These are phyloP conservation scores for Schwanniomyces occidentalis DNA, from an alignment of 805 yeast species.

Conservation along the genomic window DNA sequence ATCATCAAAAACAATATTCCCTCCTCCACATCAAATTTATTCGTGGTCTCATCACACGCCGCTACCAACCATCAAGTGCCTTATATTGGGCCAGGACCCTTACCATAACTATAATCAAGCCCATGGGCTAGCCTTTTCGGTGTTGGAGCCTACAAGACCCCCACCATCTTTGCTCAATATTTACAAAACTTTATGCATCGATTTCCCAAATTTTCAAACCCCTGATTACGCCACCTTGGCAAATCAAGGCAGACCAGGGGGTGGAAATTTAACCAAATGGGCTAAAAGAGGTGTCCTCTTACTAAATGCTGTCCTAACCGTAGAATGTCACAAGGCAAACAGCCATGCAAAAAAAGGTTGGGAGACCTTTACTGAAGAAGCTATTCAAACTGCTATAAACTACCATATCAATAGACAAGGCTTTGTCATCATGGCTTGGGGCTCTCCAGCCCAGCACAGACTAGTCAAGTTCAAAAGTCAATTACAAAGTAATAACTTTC, in stretches of 20 bases:
- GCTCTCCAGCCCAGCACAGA: constrained; percentile 68
- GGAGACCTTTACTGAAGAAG: constrained; percentile 84
- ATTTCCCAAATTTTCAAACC: constrained; percentile 65
- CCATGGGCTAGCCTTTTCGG: constrained; percentile 94
- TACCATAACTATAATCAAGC: constrained; percentile 93
- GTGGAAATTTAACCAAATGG: constrained; percentile 80
- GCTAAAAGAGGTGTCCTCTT: constrained; percentile 83
- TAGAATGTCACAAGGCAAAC: constrained; percentile 88
- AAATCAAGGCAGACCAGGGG: constrained; percentile 35
- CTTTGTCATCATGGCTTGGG: constrained; percentile 80
- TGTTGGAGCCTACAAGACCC: constrained; percentile 71
- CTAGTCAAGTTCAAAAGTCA: constrained; percentile 37
- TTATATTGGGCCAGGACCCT: constrained; percentile 94
- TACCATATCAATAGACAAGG: constrained; percentile 43
- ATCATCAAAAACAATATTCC: constrained; percentile 61
- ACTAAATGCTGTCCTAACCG: constrained; percentile 87
- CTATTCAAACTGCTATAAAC: constrained; percentile 52
- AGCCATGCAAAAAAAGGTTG: constrained; percentile 91
- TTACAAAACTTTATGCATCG: constrained; percentile 67
- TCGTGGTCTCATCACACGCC: constrained; percentile 93
- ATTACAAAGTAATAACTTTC: constrained; percentile 34
- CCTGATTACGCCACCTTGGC: constrained; percentile 42
- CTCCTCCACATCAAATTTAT: constrained; percentile 74
- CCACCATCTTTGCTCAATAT: constrained; percentile 89
- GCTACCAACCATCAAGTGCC: constrained; percentile 66